These are phyloP conservation scores for Pleurotus tuoliensis DNA, from an alignment of 768 basidiomycete species.

Conservation along the genomic window DNA sequence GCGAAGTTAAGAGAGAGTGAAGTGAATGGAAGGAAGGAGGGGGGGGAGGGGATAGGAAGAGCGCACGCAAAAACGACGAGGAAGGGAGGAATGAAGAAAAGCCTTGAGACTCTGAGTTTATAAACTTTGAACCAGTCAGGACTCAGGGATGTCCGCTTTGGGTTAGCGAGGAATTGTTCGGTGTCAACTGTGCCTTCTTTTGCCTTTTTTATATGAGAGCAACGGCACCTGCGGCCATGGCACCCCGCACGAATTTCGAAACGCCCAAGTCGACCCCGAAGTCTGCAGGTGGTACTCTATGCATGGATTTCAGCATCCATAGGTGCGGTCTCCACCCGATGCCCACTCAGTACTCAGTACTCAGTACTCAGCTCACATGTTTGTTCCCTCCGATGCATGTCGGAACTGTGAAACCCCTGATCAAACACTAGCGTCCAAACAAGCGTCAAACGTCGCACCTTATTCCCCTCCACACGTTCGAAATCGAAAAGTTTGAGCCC, in stretches of 20 bases:
- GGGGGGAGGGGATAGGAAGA: not conserved
- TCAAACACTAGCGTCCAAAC: not conserved
- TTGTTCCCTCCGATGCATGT: not conserved
- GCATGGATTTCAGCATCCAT: not conserved
- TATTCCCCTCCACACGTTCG: conserved; percentile 1
- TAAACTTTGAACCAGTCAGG: not conserved
- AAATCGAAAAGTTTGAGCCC: not conserved
- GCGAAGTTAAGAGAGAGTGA: not conserved
- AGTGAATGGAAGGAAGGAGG: not conserved
- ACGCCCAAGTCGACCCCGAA: no score
- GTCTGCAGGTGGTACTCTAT: not conserved
- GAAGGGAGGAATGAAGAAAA: conserved; percentile 5
- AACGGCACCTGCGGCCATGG: conserved; percentile 1
- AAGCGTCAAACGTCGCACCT: conserved; percentile 6
- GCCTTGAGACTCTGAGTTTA: not conserved
- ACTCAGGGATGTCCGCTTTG: conserved; percentile 6
- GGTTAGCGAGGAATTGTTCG: conserved; percentile 1
- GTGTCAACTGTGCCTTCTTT: conserved; percentile 4
- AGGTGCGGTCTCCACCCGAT: not conserved
- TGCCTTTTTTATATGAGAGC: not conserved
- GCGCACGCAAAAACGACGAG: conserved; percentile 2
- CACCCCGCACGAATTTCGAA: not conserved
- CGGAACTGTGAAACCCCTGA: not conserved
- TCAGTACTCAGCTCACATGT: not conserved
- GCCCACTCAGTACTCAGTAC: not conserved